Conservation (phyloP, 805 yeast species). For the Suhomyces sp. region DNA sequence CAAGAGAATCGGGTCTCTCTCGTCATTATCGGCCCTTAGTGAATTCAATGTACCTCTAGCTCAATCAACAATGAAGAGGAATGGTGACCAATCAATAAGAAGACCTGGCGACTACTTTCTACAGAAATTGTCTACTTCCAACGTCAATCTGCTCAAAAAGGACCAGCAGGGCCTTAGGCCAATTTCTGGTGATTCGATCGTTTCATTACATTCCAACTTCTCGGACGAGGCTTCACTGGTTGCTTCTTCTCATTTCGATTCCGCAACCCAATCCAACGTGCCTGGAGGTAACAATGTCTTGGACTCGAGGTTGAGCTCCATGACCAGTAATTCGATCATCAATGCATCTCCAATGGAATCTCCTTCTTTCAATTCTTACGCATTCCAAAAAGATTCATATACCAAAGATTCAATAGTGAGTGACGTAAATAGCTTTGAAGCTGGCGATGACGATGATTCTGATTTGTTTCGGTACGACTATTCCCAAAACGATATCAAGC, state of each 20-base stretch:
- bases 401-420: slow-evolving; percentile 3
- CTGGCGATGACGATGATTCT: slow-evolving; percentile 6
- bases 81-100: slow-evolving; percentile 16
- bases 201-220: slow-evolving; percentile 30
- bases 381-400: slow-evolving; percentile 6
- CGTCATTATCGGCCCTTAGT: slow-evolving; percentile 20
- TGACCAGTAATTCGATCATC: slow-evolving; percentile 29
- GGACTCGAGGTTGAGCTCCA: slow-evolving; percentile 39
- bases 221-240: slow-evolving; percentile 39
- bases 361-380: slow-evolving; percentile 13
- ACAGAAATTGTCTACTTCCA: slow-evolving; percentile 27
- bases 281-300: slow-evolving; percentile 19
- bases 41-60: slow-evolving; percentile 11
- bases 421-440: slow-evolving; percentile 4
- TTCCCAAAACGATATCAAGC: neutral
- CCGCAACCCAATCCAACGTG: slow-evolving; percentile 4
- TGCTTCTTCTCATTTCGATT: slow-evolving; percentile 32
- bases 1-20: slow-evolving; percentile 28
- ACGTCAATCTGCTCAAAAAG: slow-evolving; percentile 14
- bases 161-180: slow-evolving; percentile 20
- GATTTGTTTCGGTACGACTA: slow-evolving; percentile 3
- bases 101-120: slow-evolving; percentile 44
- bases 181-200: slow-evolving; percentile 32
- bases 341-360: slow-evolving; percentile 17
- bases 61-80: neutral